Base-by-base conservation (phyloP, 352 stramenopile genomes). In the Pilasporangium apinafurcum region DNA sequence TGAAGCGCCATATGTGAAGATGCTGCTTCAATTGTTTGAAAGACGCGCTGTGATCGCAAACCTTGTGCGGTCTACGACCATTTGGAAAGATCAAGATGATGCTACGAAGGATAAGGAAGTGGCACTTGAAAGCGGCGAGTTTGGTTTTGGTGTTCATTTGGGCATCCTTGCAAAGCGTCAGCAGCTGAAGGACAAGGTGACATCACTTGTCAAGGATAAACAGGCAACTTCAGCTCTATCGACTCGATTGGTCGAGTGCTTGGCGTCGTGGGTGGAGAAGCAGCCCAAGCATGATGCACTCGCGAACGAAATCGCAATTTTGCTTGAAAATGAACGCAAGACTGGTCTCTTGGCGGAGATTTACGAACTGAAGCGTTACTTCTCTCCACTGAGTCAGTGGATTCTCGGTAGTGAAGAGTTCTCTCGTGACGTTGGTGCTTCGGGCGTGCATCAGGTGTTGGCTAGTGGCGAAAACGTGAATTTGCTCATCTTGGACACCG, bases 381-480 rank as follows among this genome's bases (percentile, higher is more conserved):
- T 88, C 36, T 36, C 65, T 27, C 72, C 72, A n/a, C 42, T 86
- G 41, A 86, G 72, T 51, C 76, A 88, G 68, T 88, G 76, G 76
- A 88, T 88, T 53, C 53, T 88, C 12, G 76, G 76, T 36, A 88
- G 76, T 39, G 69, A 88, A 28, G 72, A 88, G 44, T 88, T 84
- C 28, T 84, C 76, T 22, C 71, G 70, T 12, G 73, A 86, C 35
- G 64, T 88, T 8, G 76, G 76, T 14, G 71, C 68, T 13, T 86
- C 73, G 16, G 76, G 76, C 25, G 65, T 88, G 8, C 76, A 88
- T 53, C 76, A 88, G 34, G 68, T 88, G 41, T 68, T 88, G 22
- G 63, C 72, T 9, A 85, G 70, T 37, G 76, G 76, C 27, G 73
- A 88, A 46, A 86, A 88, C 39, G 64, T 88, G 9, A 88, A 88